phyloP scores from a whole-genome alignment of 768 basidiomycete species.

The Calvatia gigantea region DNA sequence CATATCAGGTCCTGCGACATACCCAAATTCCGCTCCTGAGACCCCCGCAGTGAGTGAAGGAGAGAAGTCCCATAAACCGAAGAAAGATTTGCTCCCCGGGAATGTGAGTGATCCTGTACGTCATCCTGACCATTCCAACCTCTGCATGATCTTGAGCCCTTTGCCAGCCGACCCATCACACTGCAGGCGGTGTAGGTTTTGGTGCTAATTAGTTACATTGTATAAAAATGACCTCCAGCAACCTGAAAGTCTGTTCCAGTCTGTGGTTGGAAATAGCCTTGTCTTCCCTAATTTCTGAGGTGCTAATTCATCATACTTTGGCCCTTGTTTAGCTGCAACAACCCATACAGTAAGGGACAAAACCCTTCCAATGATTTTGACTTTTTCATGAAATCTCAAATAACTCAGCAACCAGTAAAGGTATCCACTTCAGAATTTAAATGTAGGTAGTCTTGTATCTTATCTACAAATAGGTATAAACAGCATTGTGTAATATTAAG shows the following conservation, averaged over 20 bases:
- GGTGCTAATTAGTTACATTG: conserved; percentile 51
- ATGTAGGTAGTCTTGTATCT: too few species aligned
- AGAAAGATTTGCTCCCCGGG: conserved; percentile 51
- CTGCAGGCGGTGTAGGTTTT: conserved; percentile 68
- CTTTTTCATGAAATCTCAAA: too few species aligned
- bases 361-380: too few species aligned
- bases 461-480: too few species aligned
- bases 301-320: background rate
- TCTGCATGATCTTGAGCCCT: conserved; percentile 1
- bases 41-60: conserved; percentile 23
- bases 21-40: conserved; percentile 12
- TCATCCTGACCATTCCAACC: background rate
- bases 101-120: conserved; percentile 50
- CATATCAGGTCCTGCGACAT: conserved; percentile 3
- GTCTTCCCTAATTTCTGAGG: conserved; percentile 46
- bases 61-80: conserved; percentile 28
- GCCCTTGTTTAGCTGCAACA: background rate
- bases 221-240: conserved; percentile 28
- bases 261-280: conserved; percentile 40
- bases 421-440: too few species aligned
- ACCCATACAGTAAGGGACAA: background rate
- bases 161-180: conserved; percentile 46
- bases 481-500: too few species aligned
- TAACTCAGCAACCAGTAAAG: too few species aligned
- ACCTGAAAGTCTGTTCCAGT: conserved; percentile 13